Percentiles rank a stretch among this genome's conserved stretches.
These are phyloP conservation scores for Nigrospora osmanthi DNA, from an alignment of 2,329 filamentous ascomycete genomes.

Conservation along the genomic window DNA sequence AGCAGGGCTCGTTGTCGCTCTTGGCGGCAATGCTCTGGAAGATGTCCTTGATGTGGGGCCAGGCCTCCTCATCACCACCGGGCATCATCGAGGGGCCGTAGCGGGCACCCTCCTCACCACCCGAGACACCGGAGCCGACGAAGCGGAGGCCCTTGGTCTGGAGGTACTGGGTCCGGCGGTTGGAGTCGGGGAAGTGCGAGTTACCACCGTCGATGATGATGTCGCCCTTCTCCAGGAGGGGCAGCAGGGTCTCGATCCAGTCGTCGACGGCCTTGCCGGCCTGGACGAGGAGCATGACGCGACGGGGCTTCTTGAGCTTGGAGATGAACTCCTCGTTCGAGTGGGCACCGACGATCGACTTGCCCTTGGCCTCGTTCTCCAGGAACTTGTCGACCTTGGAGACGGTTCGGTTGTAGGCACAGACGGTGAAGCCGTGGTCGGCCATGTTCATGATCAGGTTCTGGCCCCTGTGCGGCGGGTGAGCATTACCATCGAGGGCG, in stretches of 20 bases:
- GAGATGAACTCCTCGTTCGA: constrained; percentile 87
- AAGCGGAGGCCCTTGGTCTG: constrained; percentile 82
- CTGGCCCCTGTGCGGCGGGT: constrained; percentile 48
- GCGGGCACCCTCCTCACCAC: constrained; percentile 97
- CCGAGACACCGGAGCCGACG: constrained; percentile 94
- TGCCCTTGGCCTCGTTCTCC: constrained; percentile 87
- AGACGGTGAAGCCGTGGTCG: constrained; percentile 90
- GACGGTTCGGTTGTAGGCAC: constrained; percentile 97
- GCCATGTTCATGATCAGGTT: constrained; percentile 88
- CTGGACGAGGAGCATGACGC: constrained; percentile 98
- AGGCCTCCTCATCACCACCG: constrained; percentile 95
- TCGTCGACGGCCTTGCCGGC: constrained; percentile 96
- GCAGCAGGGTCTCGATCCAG: constrained; percentile 94
- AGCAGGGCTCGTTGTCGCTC: constrained; percentile 95
- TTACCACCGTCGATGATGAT: constrained; percentile 99
- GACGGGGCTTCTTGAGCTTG: constrained; percentile 95
- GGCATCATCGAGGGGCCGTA: constrained; percentile 98
- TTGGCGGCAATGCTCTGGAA: constrained; percentile 98
- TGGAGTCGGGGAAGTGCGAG: constrained; percentile 98
- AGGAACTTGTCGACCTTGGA: constrained; percentile 96
- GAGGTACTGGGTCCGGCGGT: constrained; percentile 91
- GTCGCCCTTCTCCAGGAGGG: constrained; percentile 75
- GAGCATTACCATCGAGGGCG: constrained; percentile 1
- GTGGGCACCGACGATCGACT: constrained; percentile 90
- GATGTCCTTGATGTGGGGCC: constrained; percentile 97